phyloP scores from a whole-genome alignment of 2,329 filamentous ascomycete species.

The Microsporum canis region DNA sequence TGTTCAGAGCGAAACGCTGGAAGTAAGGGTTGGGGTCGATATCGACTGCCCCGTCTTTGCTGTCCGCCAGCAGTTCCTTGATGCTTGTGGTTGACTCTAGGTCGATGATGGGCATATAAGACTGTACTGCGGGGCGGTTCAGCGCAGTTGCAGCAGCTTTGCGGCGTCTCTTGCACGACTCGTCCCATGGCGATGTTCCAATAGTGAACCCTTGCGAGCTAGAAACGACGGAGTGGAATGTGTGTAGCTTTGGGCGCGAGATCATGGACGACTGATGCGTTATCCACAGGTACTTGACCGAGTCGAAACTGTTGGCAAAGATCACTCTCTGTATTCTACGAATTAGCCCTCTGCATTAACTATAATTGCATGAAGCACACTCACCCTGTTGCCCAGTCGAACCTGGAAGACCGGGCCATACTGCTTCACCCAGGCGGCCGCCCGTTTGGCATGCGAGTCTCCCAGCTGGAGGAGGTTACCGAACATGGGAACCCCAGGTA shows the following conservation, averaged over 20 bases:
- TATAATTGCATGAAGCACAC: not conserved
- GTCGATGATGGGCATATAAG: constrained; percentile 73
- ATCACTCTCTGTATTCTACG: constrained; percentile 48
- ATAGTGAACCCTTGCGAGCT: constrained; percentile 70
- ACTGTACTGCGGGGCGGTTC: constrained; percentile 63
- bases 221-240: constrained; percentile 69
- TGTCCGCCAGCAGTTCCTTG: constrained; percentile 57
- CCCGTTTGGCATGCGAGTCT: constrained; percentile 44
- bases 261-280: constrained; percentile 67
- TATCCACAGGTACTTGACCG: constrained; percentile 62
- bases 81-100: constrained; percentile 62
- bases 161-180: constrained; percentile 63
- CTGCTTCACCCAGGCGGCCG: constrained; percentile 47
- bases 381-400: constrained; percentile 55
- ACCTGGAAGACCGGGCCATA: constrained; percentile 57
- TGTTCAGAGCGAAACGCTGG: constrained; percentile 65
- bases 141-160: constrained; percentile 70
- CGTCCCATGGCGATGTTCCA: constrained; percentile 73
- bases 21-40: constrained; percentile 64
- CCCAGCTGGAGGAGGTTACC: constrained; percentile 53
- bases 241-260: constrained; percentile 66
- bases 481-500: constrained; percentile 51
- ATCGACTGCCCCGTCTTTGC: constrained; percentile 49
- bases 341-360: not conserved
- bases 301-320: constrained; percentile 67